phyloP scores from a whole-genome alignment of 306 rosid species.

The Citrullus mucosospermus region DNA sequence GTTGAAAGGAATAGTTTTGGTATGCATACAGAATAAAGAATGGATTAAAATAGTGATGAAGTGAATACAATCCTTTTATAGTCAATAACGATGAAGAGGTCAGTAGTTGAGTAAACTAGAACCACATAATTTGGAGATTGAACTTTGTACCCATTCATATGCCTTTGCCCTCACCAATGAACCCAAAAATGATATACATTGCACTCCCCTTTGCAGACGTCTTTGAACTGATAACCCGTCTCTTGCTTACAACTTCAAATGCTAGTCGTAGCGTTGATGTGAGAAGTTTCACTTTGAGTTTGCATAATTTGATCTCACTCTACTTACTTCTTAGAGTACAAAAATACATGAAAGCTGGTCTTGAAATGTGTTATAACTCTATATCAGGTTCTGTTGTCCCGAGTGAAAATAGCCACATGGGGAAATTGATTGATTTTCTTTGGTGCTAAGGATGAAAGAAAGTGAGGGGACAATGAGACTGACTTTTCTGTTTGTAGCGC shows the following conservation, averaged over 20 bases:
- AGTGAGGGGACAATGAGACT: slow-evolving; percentile 8
- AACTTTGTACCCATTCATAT: neutral
- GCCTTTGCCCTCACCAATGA: neutral
- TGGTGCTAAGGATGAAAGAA: neutral
- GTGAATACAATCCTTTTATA: no score
- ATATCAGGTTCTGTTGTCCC: neutral
- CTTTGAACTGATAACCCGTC: no score
- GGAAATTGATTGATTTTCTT: neutral
- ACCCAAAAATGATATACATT: neutral
- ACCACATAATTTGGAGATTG: neutral
- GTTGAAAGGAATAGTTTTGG: no score
- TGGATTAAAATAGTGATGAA: no score
- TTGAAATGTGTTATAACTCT: neutral
- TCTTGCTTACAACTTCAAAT: no score
- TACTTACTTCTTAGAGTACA: neutral
- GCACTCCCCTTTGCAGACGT: no score
- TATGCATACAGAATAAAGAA: no score
- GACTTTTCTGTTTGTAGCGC: slow-evolving; percentile 30
- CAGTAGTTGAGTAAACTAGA: neutral
- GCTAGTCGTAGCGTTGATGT: no score
- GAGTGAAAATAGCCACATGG: neutral
- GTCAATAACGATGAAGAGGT: no score
- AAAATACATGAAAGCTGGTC: neutral
- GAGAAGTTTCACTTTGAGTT: no score
- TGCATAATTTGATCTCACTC: no score